phyloP scores from a whole-genome alignment of 192 early-diverging fungal species.

The Endogone sp. region DNA sequence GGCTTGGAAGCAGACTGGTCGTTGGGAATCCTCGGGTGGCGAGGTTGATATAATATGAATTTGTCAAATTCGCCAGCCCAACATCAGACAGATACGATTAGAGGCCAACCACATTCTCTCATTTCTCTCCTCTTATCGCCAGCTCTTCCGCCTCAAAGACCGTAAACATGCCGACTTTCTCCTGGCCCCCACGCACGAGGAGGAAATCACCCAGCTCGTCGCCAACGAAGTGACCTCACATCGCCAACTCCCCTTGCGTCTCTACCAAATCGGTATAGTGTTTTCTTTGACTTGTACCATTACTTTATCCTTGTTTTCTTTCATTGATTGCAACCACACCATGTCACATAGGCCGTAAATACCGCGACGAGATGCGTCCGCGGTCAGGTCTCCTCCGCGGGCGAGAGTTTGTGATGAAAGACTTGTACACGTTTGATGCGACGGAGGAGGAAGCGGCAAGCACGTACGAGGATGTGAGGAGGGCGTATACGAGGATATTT shows the following conservation, averaged over 20 bases:
- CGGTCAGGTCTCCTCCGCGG: slow-evolving; percentile 80
- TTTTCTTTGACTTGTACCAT: too few relatives aligned
- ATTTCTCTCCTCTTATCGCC: background rate
- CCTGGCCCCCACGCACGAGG: slow-evolving; percentile 89
- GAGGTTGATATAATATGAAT: slow-evolving; percentile 32
- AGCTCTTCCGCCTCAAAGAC: slow-evolving; percentile 80
- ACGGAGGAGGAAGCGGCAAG: slow-evolving; percentile 57
- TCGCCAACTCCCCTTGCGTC: slow-evolving; percentile 73
- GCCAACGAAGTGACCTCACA: slow-evolving; percentile 60
- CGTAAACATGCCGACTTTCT: slow-evolving; percentile 65
- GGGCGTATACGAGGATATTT: slow-evolving; percentile 76
- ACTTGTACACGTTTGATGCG: slow-evolving; percentile 87
- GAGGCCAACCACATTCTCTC: background rate
- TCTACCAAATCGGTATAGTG: slow-evolving; percentile 89
- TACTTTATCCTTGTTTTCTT: background rate
- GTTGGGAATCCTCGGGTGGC: slow-evolving; percentile 67
- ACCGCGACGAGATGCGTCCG: slow-evolving; percentile 79
- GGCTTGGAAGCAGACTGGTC: slow-evolving; percentile 75
- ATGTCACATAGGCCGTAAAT: slow-evolving; percentile 59
- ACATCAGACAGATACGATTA: background rate
- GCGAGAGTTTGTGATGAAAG: slow-evolving; percentile 96
- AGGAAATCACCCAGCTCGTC: slow-evolving; percentile 81
- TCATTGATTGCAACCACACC: background rate
- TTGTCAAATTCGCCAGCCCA: background rate
- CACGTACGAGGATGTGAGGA: slow-evolving; percentile 74